phyloP scores from a whole-genome alignment of 495 filamentous ascomycete genomes.

The Clohesyomyces aquaticus region DNA sequence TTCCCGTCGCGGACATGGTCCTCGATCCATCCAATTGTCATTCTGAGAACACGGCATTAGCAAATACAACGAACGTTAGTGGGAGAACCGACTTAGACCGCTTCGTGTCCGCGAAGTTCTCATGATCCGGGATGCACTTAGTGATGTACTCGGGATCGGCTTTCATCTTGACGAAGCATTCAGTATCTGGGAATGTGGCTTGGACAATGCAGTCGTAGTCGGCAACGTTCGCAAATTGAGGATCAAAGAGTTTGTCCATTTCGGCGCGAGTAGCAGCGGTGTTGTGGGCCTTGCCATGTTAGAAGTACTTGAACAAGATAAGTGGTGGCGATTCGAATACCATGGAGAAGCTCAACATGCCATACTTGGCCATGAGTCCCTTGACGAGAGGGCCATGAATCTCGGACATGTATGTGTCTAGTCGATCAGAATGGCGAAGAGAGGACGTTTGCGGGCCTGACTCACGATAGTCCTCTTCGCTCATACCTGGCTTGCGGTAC shows the following conservation, averaged over 20 bases:
- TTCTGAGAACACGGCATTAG: conserved; percentile 20
- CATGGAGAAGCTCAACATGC: conserved; percentile 35
- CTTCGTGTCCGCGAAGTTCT: conserved; percentile 43
- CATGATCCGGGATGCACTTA: conserved; percentile 38
- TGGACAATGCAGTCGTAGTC: conserved; percentile 41
- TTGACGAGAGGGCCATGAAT: conserved; percentile 33
- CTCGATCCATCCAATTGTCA: conserved; percentile 39
- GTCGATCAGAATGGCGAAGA: too few relatives aligned
- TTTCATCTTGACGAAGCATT: conserved; percentile 39
- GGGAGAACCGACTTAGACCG: conserved; percentile 24
- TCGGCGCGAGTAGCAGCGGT: conserved; percentile 26
- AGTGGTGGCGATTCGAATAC: conserved; percentile 8
- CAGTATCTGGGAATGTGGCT: conserved; percentile 34
- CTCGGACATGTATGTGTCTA: conserved; percentile 23
- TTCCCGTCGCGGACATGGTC: conserved; percentile 26
- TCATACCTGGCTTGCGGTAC: conserved; percentile 40
- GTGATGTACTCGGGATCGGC: conserved; percentile 40
- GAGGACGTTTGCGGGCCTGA: too few relatives aligned
- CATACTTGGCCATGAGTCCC: conserved; percentile 41
- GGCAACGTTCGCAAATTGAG: conserved; percentile 35
- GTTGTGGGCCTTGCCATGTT: conserved; percentile 35
- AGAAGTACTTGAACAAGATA: neutral
- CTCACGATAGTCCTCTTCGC: conserved; percentile 32
- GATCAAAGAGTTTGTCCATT: conserved; percentile 38
- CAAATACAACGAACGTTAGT: neutral